Base-by-base conservation (phyloP, 164 flowering plant genomes). In the Piper longum region DNA sequence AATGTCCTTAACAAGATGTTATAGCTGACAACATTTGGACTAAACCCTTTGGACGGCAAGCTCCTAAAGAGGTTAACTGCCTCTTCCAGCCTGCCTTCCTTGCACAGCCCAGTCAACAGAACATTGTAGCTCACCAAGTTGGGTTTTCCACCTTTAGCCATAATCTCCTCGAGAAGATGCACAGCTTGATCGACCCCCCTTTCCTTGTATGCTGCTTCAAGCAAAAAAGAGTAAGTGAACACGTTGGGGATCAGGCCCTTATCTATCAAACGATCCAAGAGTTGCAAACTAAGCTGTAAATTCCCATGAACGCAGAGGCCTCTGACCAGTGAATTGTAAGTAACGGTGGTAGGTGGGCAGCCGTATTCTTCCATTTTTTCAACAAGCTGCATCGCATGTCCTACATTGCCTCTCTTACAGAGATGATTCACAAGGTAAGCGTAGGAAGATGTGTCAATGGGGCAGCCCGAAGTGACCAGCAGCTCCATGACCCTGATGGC, bases 101-200 rank as follows among this genome's bases (percentile, higher is more conserved):
- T 87, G 77, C 96, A 88, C 65, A 93, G 74, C 48, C 91, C 96
- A 17, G 89, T 90, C 52, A 93, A 71, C 71, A 93, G 59, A 64
- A 90, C 87, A 78, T 93, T 93, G 76, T 90, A 87, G 62, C 85
- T 83, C 59, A 88, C 92, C 82, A 90, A 74, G 75, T 88, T 85
- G 56, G 91, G 95, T 72, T 62, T 73, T 56, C 96, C 95, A 40
- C 98, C 95, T 63, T 83, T 82, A 12, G 73, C 78, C 56, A 90
- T 72, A 17, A 90, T 83, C 69, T 78, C 86, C 70, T 93, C 82
- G 74, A 93, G 72, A 4, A 93, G 79, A 74, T 70, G 79, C 72
- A 78, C 76, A 2, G 97, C 96, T 56, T 90, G 95, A 65, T 88
- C 73, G 3, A 78, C 91, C 5, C 96, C 96, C 70, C 80, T 81